Percentiles rank a stretch among this genome's conserved stretches.
These are phyloP conservation scores for Pseudogymnoascus sp. DNA, from an alignment of 2,329 filamentous ascomycete species.

Conservation along the genomic window DNA sequence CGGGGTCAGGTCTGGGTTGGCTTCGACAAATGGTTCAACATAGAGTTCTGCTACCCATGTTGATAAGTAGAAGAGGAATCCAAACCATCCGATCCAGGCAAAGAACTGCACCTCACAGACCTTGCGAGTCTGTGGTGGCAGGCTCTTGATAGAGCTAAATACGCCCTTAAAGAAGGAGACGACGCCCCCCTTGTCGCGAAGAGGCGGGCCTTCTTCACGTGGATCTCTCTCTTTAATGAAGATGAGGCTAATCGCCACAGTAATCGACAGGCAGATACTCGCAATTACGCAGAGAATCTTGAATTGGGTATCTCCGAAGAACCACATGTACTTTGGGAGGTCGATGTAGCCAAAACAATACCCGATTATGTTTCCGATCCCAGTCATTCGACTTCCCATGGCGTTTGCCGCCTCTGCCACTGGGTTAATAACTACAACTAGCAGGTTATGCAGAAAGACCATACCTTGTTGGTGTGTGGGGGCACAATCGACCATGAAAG, in stretches of 20 bases:
- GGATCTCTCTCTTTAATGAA: constrained; percentile 75
- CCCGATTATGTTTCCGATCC: constrained; percentile 82
- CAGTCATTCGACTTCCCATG: constrained; percentile 82
- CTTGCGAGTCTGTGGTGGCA: constrained; percentile 73
- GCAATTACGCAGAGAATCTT: constrained; percentile 85
- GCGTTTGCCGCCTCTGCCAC: constrained; percentile 71
- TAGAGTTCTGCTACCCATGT: constrained; percentile 93
- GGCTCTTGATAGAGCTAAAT: constrained; percentile 63
- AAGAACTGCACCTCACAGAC: constrained; percentile 79
- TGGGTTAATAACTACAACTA: constrained; percentile 3
- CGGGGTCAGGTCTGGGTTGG: constrained; percentile 69
- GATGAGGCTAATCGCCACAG: constrained; percentile 61
- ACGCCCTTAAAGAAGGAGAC: constrained; percentile 73
- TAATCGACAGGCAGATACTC: constrained; percentile 60
- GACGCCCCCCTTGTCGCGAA: constrained; percentile 55
- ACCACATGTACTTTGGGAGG: constrained; percentile 65
- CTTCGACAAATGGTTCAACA: constrained; percentile 69
- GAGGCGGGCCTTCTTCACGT: constrained; percentile 56
- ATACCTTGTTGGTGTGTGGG: constrained; percentile 77
- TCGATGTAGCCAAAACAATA: constrained; percentile 82
- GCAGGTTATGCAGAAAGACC: constrained; percentile 5
- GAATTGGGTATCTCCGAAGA: constrained; percentile 82
- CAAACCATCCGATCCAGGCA: constrained; percentile 93
- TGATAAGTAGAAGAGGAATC: constrained; percentile 89
- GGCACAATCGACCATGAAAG: constrained; percentile 88